Conservation (phyloP, 345 rosid genomes). For the Hibiscus mutabilis region DNA sequence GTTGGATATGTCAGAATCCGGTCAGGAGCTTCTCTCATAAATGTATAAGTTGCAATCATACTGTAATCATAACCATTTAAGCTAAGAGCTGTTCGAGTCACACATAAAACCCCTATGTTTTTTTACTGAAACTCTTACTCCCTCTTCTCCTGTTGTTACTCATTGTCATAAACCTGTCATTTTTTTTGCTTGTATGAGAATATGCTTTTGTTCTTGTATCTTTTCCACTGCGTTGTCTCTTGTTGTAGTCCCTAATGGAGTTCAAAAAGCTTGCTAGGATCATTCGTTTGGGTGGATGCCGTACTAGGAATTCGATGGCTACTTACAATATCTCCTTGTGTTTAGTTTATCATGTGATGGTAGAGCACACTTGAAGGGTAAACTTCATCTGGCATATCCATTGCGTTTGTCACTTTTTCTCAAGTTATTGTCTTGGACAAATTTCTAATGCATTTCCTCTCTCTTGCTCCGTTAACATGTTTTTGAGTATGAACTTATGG, state of each 20-base stretch:
- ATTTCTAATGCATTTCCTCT: neutral
- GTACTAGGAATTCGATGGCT: slow-evolving; percentile 9
- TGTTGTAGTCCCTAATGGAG: slow-evolving; percentile 14
- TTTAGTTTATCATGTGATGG: slow-evolving; percentile 18
- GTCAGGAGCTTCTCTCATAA: slow-evolving; percentile 33
- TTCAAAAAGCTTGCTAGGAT: slow-evolving; percentile 8
- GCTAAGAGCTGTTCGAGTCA: no score
- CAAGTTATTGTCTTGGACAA: neutral
- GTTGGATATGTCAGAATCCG: slow-evolving; percentile 23
- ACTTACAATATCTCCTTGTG: slow-evolving; percentile 17
- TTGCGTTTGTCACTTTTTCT: neutral
- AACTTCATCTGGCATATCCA: slow-evolving; percentile 12
- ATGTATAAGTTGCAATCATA: slow-evolving; percentile 10
- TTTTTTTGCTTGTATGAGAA: neutral
- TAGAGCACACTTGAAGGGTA: slow-evolving; percentile 21
- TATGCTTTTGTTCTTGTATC: slow-evolving; percentile 6
- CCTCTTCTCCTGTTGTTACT: neutral
- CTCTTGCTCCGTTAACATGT: neutral
- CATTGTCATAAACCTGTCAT: neutral
- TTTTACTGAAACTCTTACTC: neutral
- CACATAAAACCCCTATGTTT: neutral
- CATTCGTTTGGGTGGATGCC: slow-evolving; percentile 13
- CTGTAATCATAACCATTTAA: slow-evolving; percentile 3
- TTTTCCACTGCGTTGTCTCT: neutral
- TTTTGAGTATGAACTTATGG: slow-evolving; percentile 3